Evolutionary conservation across 2,329 filamentous ascomycete species (phyloP), one percentile per base, ranked within the genome.

Genomic region (Sclerotinia minor): DNA sequence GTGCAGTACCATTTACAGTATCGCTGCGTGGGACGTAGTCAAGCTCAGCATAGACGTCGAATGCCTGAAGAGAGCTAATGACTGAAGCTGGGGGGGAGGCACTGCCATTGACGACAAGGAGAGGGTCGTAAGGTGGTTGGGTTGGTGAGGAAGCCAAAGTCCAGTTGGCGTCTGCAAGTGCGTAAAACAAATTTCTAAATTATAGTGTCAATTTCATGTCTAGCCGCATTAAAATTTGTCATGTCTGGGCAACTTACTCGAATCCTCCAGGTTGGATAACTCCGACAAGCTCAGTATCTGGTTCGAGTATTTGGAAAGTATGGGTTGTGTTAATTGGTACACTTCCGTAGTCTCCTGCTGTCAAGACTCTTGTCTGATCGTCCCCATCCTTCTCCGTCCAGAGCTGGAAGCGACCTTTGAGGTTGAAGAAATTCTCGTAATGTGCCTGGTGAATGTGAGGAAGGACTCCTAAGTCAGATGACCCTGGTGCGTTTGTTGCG

Each of bases 231-330:
- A 11, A 5, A 64, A 13, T 11, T 29, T 53, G 17, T 53, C 24
- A 64, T 41, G 49, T 29, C 11, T 54, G 61, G 53, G 38, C 55
- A 13, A 75, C 73, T 57, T 76, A 78, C 76, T 83, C 81, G 63
- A 83, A 83, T n/a, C 81, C 81, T 44, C 82, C 81, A 3, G 82
- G 81, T 9, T 77, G 75, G 57, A 83, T 80, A 0, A 82, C 77
- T 2, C 82, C 81, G 1, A 80, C 77, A 73, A 83, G 78, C 70
- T 83, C 79, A 5, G 80, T 82, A 70, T 83, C 80, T 0, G 81
- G 80, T 65, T 83, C 81, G 17, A 81, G 71, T 21, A 83, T 76
- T 71, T 82, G 80, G 75, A 83, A 83, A 3, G 81, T 81, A 69
- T 83, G 82, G 1, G 79, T 81, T 1, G 80, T 82, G 69, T 83